Evolutionary conservation across 2,329 filamentous ascomycete species (phyloP).

Genomic region (Penicillium sp.): DNA sequence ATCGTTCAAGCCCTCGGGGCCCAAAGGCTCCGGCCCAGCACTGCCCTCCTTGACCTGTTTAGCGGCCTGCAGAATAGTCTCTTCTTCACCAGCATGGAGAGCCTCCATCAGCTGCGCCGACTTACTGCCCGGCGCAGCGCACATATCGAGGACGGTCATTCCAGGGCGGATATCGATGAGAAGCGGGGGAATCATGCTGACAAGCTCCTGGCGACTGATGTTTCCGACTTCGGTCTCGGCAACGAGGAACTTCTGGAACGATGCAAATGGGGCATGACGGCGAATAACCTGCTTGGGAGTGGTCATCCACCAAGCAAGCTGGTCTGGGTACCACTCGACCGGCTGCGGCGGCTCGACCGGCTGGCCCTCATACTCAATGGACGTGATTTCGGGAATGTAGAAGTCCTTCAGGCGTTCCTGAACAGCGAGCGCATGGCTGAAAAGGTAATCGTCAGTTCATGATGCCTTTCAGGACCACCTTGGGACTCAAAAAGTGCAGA

Average conservation of each 20-base stretch:
- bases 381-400: conserved; percentile 87
- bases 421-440: conserved; percentile 81
- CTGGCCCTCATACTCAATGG: conserved; percentile 80
- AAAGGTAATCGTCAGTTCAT: background rate
- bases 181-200: conserved; percentile 97
- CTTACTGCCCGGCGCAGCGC: conserved; percentile 95
- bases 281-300: conserved; percentile 95
- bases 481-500: background rate
- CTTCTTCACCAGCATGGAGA: conserved; percentile 90
- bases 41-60: conserved; percentile 64
- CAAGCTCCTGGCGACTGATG: conserved; percentile 94
- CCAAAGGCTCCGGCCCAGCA: conserved; percentile 50
- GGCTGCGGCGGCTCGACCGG: conserved; percentile 78
- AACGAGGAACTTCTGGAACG: conserved; percentile 96
- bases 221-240: conserved; percentile 97
- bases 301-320: conserved; percentile 96
- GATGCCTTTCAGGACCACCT: background rate
- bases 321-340: conserved; percentile 90
- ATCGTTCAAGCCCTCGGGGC: conserved; percentile 62
- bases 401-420: conserved; percentile 83
- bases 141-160: conserved; percentile 93
- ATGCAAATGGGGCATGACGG: conserved; percentile 89
- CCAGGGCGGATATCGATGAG: conserved; percentile 88
- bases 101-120: conserved; percentile 93
- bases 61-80: conserved; percentile 72